phyloP scores from a whole-genome alignment of 129 eudicot species.

The Kitagawia praeruptora region DNA sequence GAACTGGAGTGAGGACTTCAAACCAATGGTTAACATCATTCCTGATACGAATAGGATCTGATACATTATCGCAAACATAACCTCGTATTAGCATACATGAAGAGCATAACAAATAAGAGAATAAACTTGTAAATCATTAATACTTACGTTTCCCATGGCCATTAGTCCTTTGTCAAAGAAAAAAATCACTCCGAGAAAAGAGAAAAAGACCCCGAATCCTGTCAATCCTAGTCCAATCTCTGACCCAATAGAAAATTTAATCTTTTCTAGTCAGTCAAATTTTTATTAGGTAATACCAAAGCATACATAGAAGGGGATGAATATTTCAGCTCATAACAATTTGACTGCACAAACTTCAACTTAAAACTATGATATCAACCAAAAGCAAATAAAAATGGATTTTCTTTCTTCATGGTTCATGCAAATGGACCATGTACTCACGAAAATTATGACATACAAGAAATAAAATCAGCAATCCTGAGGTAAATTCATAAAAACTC shows the following conservation, averaged over 20 bases:
- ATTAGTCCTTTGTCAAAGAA: slow-evolving; percentile 77
- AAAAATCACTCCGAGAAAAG: slow-evolving; percentile 66
- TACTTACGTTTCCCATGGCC: slow-evolving; percentile 76
- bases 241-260: slow-evolving; percentile 25
- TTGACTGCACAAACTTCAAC: background rate
- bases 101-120: background rate
- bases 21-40: slow-evolving; percentile 68
- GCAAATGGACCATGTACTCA: background rate
- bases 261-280: slow-evolving; percentile 5
- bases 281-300: background rate
- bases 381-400: background rate
- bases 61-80: slow-evolving; percentile 17
- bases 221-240: slow-evolving; percentile 88
- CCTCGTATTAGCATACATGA: background rate
- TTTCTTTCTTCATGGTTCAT: background rate
- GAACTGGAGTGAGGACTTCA: slow-evolving; percentile 59
- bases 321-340: background rate
- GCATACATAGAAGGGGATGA: background rate
- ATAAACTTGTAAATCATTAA: background rate
- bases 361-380: background rate
- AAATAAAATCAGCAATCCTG: background rate
- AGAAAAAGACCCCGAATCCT: slow-evolving; percentile 76
- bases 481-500: background rate
- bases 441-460: background rate
- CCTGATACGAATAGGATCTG: slow-evolving; percentile 86